phyloP scores from a whole-genome alignment of 2,329 filamentous ascomycete species.

The Neoascochyta sp. region DNA sequence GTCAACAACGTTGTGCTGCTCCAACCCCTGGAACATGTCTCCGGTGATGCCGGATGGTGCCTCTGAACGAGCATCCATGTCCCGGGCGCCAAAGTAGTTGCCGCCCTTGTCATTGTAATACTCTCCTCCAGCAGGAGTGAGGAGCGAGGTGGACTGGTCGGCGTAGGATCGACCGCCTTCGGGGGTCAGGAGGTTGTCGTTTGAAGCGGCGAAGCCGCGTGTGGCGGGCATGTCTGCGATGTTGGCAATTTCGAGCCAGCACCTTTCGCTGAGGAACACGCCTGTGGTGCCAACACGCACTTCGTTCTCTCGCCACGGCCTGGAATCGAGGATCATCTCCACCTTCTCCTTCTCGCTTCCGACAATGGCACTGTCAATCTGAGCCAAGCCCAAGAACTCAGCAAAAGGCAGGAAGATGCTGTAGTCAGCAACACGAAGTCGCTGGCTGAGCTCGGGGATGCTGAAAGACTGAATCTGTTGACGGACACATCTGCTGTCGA shows the following conservation, averaged over 20 bases:
- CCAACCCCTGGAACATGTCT: conserved; percentile 97
- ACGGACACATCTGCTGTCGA: conserved; percentile 96
- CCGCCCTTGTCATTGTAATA: conserved; percentile 72
- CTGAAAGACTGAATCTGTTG: conserved; percentile 93
- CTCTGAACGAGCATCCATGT: conserved; percentile 82
- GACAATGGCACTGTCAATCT: conserved; percentile 78
- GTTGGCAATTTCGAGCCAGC: conserved; percentile 87
- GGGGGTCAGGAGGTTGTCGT: conserved; percentile 56
- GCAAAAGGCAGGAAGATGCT: conserved; percentile 93
- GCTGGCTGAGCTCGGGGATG: conserved; percentile 93
- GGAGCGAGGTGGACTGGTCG: conserved; percentile 56
- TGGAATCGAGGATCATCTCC: conserved; percentile 86
- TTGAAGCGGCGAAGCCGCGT: conserved; percentile 25
- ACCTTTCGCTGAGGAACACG: conserved; percentile 90
- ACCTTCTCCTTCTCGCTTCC: conserved; percentile 90
- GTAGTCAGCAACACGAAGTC: conserved; percentile 89
- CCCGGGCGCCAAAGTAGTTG: conserved; percentile 77
- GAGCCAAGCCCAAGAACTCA: conserved; percentile 86
- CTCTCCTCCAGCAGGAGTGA: conserved; percentile 57
- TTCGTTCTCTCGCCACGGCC: conserved; percentile 88
- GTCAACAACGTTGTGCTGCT: conserved; percentile 89
- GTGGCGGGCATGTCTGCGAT: conserved; percentile 57
- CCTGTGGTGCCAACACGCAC: conserved; percentile 87
- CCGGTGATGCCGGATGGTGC: conserved; percentile 88
- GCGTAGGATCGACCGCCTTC: conserved; percentile 53